Base-by-base conservation (phyloP, 805 yeast genomes). In the Blastobotrys mokoenaii region DNA sequence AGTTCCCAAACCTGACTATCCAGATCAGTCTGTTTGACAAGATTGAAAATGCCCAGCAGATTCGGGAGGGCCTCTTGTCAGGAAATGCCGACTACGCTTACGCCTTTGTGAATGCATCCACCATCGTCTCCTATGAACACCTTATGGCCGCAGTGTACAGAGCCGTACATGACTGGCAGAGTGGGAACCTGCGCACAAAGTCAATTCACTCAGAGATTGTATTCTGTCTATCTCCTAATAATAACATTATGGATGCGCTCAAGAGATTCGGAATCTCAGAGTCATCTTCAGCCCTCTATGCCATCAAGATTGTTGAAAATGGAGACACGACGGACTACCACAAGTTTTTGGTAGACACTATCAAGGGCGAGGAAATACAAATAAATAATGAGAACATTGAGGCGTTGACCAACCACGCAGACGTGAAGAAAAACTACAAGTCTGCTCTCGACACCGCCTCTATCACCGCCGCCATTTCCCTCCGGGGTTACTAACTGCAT, bases 141-240 rank as follows among this genome's bases (percentile, higher is more conserved):
- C 52, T 86, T 10, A 65, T 69, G 44, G 68, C 80, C 40, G 79
- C 85, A 1, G 60, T 80, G 1, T 77, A 81, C 58, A 73, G 80
- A 51, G 75, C 85, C 2, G 53, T 84, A 2, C 60, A 71, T 11
- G 88, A 83, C 58, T 54, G 61, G 18, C 58, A 58, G 1, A 66
- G 68, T 32, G 74, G 68, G 11, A 69, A 62, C 16, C 69, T 76
- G 68, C 72, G 80, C 51, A 80, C 95, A 8, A 78, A 73, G 52
- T 72, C 79, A 0, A 53, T 85, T 29, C 83, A 84, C 57, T 79
- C 93, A 0, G 95, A 86, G 56, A 68, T 82, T 34, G 73, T 84
- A 18, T 75, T 80, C 56, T 75, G 79, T 47, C 65, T 86, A 47
- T 77, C 88, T 1, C 86, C 90, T 6, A 54, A 44, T 30, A 56